These are phyloP conservation scores for Myriosclerotinia scirpicola DNA, from an alignment of 2,329 filamentous ascomycete genomes.

Conservation along the genomic window DNA sequence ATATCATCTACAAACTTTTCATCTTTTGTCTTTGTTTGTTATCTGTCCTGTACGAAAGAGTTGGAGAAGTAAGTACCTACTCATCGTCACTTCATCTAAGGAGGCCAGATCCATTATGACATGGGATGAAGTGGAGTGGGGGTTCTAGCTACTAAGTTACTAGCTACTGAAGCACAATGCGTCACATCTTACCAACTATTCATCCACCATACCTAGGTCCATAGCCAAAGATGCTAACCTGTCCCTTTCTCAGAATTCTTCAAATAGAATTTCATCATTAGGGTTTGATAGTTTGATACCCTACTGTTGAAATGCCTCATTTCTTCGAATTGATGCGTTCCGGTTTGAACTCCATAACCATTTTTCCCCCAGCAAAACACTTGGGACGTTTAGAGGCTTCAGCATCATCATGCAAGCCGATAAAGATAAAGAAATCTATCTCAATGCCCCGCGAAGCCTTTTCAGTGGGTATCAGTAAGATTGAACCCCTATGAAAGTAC, in stretches of 20 bases:
- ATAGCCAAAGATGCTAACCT: too few relatives aligned
- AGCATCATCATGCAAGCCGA: too few relatives aligned
- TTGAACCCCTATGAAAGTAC: not conserved
- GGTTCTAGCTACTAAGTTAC: not conserved
- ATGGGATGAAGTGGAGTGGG: constrained; percentile 8
- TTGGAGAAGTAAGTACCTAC: not conserved
- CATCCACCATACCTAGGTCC: too few relatives aligned
- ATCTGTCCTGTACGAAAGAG: not conserved
- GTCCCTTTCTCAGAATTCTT: not conserved
- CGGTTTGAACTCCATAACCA: too few relatives aligned
- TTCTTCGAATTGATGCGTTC: too few relatives aligned
- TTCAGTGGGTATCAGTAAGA: not conserved
- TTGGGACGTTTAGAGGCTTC: too few relatives aligned
- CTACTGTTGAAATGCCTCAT: too few relatives aligned
- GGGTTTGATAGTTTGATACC: not conserved
- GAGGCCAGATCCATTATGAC: constrained; percentile 2
- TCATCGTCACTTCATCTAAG: not conserved
- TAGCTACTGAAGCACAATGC: constrained; percentile 16
- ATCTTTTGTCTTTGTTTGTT: too few relatives aligned
- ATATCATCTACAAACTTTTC: too few relatives aligned
- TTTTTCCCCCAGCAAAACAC: too few relatives aligned
- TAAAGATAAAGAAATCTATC: not conserved
- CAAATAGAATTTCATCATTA: not conserved
- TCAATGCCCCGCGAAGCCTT: constrained; percentile 4
- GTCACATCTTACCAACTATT: too few relatives aligned